Percentiles rank a stretch among this genome's conserved stretches.
These are phyloP conservation scores for Amaranthus tricolor DNA, from an alignment of 179 eudicot species.

Conservation along the genomic window DNA sequence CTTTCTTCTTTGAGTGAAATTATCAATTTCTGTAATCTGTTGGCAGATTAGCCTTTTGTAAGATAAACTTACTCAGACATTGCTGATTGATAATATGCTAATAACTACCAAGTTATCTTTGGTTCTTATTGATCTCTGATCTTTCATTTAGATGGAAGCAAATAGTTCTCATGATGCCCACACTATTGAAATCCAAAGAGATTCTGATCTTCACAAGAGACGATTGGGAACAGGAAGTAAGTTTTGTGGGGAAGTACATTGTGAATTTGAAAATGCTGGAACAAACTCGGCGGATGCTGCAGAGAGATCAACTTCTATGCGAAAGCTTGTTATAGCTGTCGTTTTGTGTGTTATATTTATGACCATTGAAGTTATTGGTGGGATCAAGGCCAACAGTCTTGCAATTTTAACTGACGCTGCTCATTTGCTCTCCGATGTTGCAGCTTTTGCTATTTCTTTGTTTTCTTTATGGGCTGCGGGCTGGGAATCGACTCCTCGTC, in stretches of 20 bases:
- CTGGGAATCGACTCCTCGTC: conserved; percentile 93
- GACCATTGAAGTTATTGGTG: conserved; percentile 77
- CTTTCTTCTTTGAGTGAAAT: background rate
- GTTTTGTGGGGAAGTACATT: conserved; percentile 62
- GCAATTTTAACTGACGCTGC: conserved; percentile 92
- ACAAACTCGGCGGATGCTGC: conserved; percentile 58
- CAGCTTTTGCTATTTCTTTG: conserved; percentile 86
- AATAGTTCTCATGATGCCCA: conserved; percentile 35
- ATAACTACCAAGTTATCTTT: background rate
- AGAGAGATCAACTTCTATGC: conserved; percentile 76
- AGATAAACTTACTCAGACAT: background rate
- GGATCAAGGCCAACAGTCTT: conserved; percentile 85
- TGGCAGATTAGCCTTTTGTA: background rate
- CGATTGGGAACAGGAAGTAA: conserved; percentile 37
- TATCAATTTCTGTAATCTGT: background rate
- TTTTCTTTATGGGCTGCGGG: conserved; percentile 91
- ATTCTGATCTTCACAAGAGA: conserved; percentile 26
- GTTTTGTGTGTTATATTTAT: conserved; percentile 72
- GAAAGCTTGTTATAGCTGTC: conserved; percentile 66
- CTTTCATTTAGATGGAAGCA: conserved; percentile 47
- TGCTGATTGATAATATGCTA: background rate
- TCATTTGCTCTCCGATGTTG: conserved; percentile 87
- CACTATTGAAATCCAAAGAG: conserved; percentile 48
- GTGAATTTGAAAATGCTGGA: conserved; percentile 67
- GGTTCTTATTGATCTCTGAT: background rate